Evolutionary conservation across 2,329 filamentous ascomycete genomes (phyloP).

Genomic region (Drechmeria coniospora): DNA sequence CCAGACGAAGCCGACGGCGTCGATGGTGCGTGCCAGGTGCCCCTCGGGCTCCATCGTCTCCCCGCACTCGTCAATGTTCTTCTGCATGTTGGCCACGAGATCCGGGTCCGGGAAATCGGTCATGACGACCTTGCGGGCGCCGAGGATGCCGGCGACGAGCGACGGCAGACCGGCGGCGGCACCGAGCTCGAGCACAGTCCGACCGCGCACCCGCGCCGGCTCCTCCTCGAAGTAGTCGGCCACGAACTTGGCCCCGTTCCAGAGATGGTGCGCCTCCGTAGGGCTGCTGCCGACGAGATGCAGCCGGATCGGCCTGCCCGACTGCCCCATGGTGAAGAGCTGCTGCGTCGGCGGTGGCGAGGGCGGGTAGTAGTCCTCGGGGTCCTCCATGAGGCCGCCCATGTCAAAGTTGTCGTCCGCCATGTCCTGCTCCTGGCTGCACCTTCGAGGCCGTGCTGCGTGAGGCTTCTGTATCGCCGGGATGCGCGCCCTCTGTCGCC

Average conservation of each 20-base stretch:
- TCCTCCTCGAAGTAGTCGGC: slow-evolving; percentile 63
- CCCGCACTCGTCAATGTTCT: slow-evolving; percentile 52
- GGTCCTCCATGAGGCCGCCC: slow-evolving; percentile 59
- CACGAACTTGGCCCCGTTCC: slow-evolving; percentile 75
- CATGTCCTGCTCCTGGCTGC: slow-evolving; percentile 10
- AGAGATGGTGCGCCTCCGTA: slow-evolving; percentile 78
- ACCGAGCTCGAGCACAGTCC: slow-evolving; percentile 74
- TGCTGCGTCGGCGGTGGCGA: slow-evolving; percentile 62
- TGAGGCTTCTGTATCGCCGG: too few species aligned
- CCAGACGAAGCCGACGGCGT: slow-evolving; percentile 69
- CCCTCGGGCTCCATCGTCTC: slow-evolving; percentile 16
- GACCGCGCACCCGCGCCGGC: slow-evolving; percentile 44
- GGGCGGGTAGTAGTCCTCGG: slow-evolving; percentile 63
- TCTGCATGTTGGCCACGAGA: slow-evolving; percentile 62
- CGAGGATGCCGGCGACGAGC: slow-evolving; percentile 59
- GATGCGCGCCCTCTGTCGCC: too few species aligned
- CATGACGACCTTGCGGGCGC: slow-evolving; percentile 57
- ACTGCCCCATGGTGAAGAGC: slow-evolving; percentile 52
- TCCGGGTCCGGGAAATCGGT: slow-evolving; percentile 83
- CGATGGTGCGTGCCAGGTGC: slow-evolving; percentile 22
- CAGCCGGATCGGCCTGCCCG: slow-evolving; percentile 50
- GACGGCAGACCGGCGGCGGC: slow-evolving; percentile 76
- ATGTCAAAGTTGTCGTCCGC: slow-evolving; percentile 21
- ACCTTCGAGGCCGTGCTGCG: too few species aligned
- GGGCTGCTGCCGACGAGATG: slow-evolving; percentile 78